A percentile compares a stretch with the other conserved stretches of the same genome.
These are phyloP conservation scores for Suillus luteus DNA, from an alignment of 768 basidiomycete species.

Conservation along the genomic window DNA sequence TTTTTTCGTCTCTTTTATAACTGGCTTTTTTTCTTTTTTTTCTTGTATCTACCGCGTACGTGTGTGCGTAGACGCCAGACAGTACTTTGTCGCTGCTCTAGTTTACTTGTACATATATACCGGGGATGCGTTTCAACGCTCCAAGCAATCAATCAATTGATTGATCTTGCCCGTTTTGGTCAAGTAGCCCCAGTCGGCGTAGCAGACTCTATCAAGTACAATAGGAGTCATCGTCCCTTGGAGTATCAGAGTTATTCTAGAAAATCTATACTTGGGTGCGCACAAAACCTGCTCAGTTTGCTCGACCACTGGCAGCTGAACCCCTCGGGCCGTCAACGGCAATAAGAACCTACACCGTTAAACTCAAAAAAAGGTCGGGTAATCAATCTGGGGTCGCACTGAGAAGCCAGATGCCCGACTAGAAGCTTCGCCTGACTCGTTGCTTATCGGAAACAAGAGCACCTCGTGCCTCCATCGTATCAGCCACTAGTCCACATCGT, in stretches of 20 bases:
- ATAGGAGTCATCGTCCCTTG: background rate
- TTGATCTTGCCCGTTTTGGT: background rate
- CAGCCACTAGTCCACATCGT: background rate
- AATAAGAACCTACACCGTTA: background rate
- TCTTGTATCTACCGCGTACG: background rate
- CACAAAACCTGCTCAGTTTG: background rate
- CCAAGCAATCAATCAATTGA: background rate
- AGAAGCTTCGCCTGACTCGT: background rate
- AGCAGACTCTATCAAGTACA: background rate
- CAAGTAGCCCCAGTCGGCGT: background rate
- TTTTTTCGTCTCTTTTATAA: background rate
- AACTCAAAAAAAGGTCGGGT: too few species aligned
- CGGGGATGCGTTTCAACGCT: background rate
- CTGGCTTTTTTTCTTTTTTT: background rate
- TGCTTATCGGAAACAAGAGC: background rate
- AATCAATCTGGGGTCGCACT: background rate
- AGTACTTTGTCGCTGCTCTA: background rate
- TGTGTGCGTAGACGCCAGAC: background rate
- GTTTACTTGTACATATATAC: background rate
- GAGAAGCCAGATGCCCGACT: background rate
- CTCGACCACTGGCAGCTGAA: background rate
- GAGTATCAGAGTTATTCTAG: background rate
- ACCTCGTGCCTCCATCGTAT: background rate
- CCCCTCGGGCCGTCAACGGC: background rate
- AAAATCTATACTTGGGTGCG: slow-evolving; percentile 3